A percentile compares a stretch with the other conserved stretches of the same genome.
Evolutionary conservation across 805 yeast genomes (phyloP).

Genomic region (Yamadazyma nakazawae): DNA sequence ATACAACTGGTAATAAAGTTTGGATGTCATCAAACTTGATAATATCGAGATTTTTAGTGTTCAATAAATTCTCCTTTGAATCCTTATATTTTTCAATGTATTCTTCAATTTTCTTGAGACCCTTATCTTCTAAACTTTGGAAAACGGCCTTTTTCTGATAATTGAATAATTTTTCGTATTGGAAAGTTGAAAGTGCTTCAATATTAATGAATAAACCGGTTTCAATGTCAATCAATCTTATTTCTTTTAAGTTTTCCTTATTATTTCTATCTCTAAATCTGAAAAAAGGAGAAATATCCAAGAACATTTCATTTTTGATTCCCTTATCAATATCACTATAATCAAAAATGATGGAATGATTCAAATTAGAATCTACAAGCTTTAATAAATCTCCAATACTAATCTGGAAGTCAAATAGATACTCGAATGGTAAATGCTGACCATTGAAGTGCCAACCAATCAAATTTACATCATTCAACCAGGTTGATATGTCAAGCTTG

Average conservation of each 20-base stretch:
- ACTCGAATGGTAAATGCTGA: constrained; percentile 52
- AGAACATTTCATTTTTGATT: constrained; percentile 22
- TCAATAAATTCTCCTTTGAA: constrained; percentile 9
- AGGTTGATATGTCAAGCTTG: constrained; percentile 33
- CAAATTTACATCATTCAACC: constrained; percentile 33
- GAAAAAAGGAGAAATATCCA: constrained; percentile 31
- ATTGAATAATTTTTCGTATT: constrained; percentile 12
- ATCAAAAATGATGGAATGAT: constrained; percentile 43
- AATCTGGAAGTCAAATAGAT: constrained; percentile 50
- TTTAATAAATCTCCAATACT: constrained; percentile 40
- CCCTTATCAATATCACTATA: constrained; percentile 13
- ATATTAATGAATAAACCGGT: constrained; percentile 42
- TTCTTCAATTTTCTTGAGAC: constrained; percentile 15
- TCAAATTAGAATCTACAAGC: constrained; percentile 34
- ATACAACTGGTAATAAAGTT: constrained; percentile 32
- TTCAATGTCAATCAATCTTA: constrained; percentile 49
- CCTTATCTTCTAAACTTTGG: constrained; percentile 12
- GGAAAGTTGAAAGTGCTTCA: constrained; percentile 30
- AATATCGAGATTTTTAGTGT: constrained; percentile 19
- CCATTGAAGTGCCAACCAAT: constrained; percentile 53
- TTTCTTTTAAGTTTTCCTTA: constrained; percentile 51
- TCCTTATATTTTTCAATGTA: constrained; percentile 11
- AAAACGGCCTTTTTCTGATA: constrained; percentile 22
- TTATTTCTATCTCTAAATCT: constrained; percentile 34
- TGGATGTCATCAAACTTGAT: constrained; percentile 28